Evolutionary conservation across 371 early-diverging fungal species (phyloP).

Genomic region (Mucor mucedo): DNA sequence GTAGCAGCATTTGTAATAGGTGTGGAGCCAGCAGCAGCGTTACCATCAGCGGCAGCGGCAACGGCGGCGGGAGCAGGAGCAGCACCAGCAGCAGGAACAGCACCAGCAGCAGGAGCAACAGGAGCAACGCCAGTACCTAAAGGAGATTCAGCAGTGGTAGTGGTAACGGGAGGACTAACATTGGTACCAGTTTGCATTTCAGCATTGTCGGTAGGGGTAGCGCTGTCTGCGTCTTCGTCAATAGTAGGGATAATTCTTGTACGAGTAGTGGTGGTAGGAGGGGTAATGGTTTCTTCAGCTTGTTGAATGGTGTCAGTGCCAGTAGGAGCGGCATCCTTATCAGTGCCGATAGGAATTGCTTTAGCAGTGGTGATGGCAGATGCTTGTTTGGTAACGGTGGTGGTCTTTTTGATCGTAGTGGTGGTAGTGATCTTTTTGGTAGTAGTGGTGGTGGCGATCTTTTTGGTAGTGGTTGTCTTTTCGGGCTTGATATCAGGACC

Average conservation of each 20-base stretch:
- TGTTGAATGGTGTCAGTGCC: not conserved
- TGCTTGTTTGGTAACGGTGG: not conserved
- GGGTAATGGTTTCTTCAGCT: constrained; percentile 1
- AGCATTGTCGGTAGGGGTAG: too few species aligned
- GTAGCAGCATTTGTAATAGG: not conserved
- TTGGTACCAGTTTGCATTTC: constrained; percentile 1
- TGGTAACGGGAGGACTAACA: not conserved
- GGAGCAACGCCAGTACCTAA: too few species aligned
- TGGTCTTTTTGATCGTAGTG: constrained; percentile 2
- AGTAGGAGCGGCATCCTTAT: not conserved
- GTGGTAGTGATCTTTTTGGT: not conserved
- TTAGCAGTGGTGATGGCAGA: constrained; percentile 26
- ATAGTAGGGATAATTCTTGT: too few species aligned
- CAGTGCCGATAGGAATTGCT: not conserved
- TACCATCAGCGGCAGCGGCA: not conserved
- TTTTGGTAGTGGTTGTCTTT: constrained; percentile 42
- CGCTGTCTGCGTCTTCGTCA: too few species aligned
- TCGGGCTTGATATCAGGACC: constrained; percentile 35
- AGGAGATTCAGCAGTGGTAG: not conserved
- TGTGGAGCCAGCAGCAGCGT: not conserved
- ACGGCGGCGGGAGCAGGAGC: constrained; percentile 1
- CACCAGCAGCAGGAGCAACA: not conserved
- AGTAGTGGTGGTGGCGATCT: not conserved
- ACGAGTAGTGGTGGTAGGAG: constrained; percentile 1
- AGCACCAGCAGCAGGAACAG: not conserved